Evolutionary conservation across 129 eudicot species (phyloP).

Genomic region (Logfia minima): DNA sequence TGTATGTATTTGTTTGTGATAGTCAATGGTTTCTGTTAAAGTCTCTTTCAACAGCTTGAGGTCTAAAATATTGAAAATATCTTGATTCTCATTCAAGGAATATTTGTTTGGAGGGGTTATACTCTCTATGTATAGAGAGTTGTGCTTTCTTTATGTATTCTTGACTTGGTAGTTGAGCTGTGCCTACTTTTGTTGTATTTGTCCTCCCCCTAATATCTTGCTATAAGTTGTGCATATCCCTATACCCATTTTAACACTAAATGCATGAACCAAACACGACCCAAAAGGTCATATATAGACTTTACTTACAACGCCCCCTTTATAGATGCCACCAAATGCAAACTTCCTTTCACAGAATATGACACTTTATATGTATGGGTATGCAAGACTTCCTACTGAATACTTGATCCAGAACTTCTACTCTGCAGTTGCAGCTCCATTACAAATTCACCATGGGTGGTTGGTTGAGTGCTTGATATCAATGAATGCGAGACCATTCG

Average conservation of each 20-base stretch:
- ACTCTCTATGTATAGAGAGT: neutral
- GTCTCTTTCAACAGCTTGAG: neutral
- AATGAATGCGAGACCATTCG: neutral
- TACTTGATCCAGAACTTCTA: neutral
- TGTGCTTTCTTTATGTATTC: neutral
- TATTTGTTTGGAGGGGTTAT: neutral
- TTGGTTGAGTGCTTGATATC: neutral
- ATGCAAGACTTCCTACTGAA: neutral
- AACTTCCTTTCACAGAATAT: neutral
- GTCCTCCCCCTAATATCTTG: neutral
- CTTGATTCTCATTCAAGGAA: neutral
- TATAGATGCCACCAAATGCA: neutral
- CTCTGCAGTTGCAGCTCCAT: neutral
- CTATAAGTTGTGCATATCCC: neutral
- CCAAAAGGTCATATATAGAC: no score
- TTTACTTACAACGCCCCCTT: neutral
- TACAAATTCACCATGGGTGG: neutral
- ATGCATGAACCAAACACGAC: neutral
- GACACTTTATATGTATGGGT: neutral
- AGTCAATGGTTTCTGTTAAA: neutral
- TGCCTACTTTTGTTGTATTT: neutral
- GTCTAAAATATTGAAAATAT: neutral
- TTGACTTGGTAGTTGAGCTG: neutral
- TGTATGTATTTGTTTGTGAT: slow-evolving; percentile 9
- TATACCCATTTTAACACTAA: neutral